phyloP scores from a whole-genome alignment of 495 filamentous ascomycete genomes.

The Rusavskia elegans region DNA sequence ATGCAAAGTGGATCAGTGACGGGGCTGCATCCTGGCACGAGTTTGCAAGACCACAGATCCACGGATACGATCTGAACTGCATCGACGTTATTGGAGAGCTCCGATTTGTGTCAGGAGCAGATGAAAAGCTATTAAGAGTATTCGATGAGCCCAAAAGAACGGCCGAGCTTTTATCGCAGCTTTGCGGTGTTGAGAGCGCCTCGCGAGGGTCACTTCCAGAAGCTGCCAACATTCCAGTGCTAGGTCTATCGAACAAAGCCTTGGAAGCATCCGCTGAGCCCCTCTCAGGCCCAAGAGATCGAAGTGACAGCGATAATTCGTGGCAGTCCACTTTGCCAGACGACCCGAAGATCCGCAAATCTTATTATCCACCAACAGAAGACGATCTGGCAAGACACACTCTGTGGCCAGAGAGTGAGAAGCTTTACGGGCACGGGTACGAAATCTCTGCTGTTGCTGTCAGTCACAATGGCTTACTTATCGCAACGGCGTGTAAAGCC shows the following conservation, averaged over 20 bases:
- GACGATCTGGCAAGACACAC: constrained; percentile 80
- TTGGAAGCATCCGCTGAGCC: constrained; percentile 31
- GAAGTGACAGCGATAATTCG: neutral
- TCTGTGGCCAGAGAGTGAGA: constrained; percentile 90
- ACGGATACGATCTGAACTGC: constrained; percentile 96
- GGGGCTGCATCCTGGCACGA: constrained; percentile 63
- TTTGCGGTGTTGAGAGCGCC: constrained; percentile 42
- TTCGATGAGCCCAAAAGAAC: constrained; percentile 83
- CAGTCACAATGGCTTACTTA: constrained; percentile 51
- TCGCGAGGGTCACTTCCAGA: constrained; percentile 47
- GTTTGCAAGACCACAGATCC: constrained; percentile 88
- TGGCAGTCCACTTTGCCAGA: neutral
- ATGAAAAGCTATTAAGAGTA: constrained; percentile 91
- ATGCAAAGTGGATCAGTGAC: constrained; percentile 60
- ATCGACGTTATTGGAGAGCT: constrained; percentile 53
- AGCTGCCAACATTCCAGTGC: constrained; percentile 80
- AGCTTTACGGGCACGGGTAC: constrained; percentile 97
- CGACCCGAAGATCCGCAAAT: neutral
- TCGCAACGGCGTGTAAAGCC: constrained; percentile 90
- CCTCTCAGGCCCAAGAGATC: neutral
- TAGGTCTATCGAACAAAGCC: constrained; percentile 94
- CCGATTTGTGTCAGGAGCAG: constrained; percentile 86
- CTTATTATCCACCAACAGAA: constrained; percentile 63
- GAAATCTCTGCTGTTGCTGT: constrained; percentile 86
- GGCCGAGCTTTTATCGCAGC: constrained; percentile 50